phyloP scores from a whole-genome alignment of 192 early-diverging fungal genomes.

The Piromyces finnis region DNA sequence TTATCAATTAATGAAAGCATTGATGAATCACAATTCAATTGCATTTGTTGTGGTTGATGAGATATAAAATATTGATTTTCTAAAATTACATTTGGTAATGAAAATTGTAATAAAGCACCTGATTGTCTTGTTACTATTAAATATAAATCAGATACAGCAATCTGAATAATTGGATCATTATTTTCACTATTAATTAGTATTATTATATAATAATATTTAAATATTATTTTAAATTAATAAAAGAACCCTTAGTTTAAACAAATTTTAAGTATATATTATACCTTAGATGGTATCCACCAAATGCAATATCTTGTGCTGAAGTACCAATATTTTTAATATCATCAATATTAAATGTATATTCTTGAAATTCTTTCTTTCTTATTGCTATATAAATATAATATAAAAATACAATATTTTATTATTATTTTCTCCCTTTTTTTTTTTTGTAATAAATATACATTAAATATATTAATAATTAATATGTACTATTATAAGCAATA shows the following conservation, averaged over 20 bases:
- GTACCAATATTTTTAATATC: slow-evolving; percentile 13
- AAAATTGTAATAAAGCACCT: slow-evolving; percentile 22
- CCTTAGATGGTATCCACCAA: background rate
- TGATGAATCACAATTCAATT: slow-evolving; percentile 20
- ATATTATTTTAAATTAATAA: too few relatives aligned
- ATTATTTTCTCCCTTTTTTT: too few relatives aligned
- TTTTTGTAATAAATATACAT: too few relatives aligned
- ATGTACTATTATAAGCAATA: slow-evolving; percentile 11
- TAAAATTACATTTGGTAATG: slow-evolving; percentile 23
- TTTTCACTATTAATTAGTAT: slow-evolving; percentile 5
- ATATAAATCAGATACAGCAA: slow-evolving; percentile 14
- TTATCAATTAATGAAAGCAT: slow-evolving; percentile 22
- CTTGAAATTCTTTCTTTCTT: slow-evolving; percentile 14
- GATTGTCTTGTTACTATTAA: slow-evolving; percentile 24
- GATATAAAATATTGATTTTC: slow-evolving; percentile 19
- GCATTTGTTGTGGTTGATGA: slow-evolving; percentile 11
- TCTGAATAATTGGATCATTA: slow-evolving; percentile 19
- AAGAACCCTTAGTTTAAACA: too few relatives aligned
- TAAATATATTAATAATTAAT: too few relatives aligned
- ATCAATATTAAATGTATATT: slow-evolving; percentile 31
- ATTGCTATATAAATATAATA: slow-evolving; percentile 7
- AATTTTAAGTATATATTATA: too few relatives aligned
- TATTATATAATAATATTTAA: background rate
- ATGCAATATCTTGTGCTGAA: background rate
- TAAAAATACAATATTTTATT: background rate